A percentile compares a stretch with the other conserved stretches of the same genome.
These are phyloP conservation scores for Naegleria fowleri DNA, from an alignment of 208 protist genomes.

Conservation along the genomic window DNA sequence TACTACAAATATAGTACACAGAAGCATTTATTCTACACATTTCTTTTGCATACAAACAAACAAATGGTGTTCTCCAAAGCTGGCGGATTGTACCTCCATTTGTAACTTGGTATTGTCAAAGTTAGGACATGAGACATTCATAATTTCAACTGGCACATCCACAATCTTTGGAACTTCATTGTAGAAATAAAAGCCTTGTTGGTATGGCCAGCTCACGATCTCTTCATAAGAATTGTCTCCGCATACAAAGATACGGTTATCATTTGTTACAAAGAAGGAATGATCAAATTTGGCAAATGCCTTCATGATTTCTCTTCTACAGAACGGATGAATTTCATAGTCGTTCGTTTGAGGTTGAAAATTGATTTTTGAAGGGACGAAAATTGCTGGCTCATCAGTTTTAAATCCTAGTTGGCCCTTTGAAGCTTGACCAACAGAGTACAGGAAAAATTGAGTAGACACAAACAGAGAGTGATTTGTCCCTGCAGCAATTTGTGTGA, in stretches of 20 bases:
- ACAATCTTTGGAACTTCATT: neutral
- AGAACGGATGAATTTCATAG: neutral
- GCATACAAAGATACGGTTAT: neutral
- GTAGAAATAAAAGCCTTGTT: neutral
- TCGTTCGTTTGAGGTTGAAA: neutral
- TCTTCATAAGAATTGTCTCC: neutral
- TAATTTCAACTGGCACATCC: neutral
- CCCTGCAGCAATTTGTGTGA: neutral
- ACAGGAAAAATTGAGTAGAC: neutral
- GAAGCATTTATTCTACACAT: neutral
- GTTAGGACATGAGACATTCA: neutral
- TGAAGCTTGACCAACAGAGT: neutral
- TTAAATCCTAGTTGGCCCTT: neutral
- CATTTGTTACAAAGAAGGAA: neutral
- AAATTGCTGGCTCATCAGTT: neutral
- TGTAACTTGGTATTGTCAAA: neutral
- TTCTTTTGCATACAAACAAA: neutral
- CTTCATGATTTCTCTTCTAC: neutral
- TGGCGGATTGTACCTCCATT: neutral
- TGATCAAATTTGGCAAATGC: neutral
- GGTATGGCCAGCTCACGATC: neutral
- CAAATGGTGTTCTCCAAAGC: neutral
- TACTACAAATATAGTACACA: too few relatives aligned
- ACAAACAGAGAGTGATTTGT: neutral
- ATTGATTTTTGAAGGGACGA: neutral